Evolutionary conservation across 2,329 filamentous ascomycete genomes (phyloP).

Genomic region (Domatiomyces catenatus): DNA sequence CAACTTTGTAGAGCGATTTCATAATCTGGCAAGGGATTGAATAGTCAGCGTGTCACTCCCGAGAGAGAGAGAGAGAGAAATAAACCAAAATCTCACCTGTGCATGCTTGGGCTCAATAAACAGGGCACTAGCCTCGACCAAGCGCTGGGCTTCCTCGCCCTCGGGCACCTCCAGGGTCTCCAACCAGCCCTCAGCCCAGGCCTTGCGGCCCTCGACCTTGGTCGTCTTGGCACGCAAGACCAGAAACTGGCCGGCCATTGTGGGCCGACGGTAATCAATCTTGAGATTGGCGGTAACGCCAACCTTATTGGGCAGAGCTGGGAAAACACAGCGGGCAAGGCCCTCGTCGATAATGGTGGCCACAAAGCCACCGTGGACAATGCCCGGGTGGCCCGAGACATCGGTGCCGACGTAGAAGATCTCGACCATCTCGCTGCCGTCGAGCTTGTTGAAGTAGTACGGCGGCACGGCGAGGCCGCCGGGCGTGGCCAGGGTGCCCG

Average conservation of each 20-base stretch:
- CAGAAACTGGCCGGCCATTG: slow-evolving; percentile 57
- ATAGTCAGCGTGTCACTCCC: background rate
- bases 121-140: slow-evolving; percentile 71
- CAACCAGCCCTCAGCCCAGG: slow-evolving; percentile 78
- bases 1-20: slow-evolving; percentile 13
- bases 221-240: slow-evolving; percentile 66
- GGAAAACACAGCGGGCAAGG: slow-evolving; percentile 74
- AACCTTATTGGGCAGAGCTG: slow-evolving; percentile 69
- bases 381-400: slow-evolving; percentile 76
- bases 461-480: slow-evolving; percentile 69
- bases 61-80: background rate
- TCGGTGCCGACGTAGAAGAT: slow-evolving; percentile 64
- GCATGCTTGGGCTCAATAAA: slow-evolving; percentile 82
- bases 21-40: slow-evolving; percentile 8
- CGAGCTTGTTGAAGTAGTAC: slow-evolving; percentile 56
- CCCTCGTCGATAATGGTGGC: slow-evolving; percentile 91
- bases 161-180: slow-evolving; percentile 55
- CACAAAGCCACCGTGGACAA: slow-evolving; percentile 78
- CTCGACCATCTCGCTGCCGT: slow-evolving; percentile 53
- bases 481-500: slow-evolving; percentile 59
- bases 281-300: slow-evolving; percentile 75
- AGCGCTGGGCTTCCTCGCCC: slow-evolving; percentile 46
- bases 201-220: slow-evolving; percentile 82
- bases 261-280: slow-evolving; percentile 67
- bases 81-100: slow-evolving; percentile 34